phyloP scores from a whole-genome alignment of 331 rosid species.

The Pyrus hybrid region DNA sequence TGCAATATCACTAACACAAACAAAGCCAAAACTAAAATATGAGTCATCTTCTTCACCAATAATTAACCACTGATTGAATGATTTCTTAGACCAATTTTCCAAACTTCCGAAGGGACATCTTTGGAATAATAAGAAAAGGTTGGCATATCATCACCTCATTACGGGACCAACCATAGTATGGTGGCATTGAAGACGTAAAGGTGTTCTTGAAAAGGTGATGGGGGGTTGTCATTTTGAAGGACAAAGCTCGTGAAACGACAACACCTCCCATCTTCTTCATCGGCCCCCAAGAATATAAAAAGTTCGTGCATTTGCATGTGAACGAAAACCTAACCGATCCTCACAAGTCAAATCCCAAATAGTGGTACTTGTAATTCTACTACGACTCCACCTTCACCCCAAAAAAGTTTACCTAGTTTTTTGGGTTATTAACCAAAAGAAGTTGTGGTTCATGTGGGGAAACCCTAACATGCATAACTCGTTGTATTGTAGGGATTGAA shows the following conservation, averaged over 20 bases:
- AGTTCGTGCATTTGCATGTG: conserved; percentile 39
- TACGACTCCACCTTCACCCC: background rate
- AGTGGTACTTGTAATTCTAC: background rate
- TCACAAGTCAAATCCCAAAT: conserved; percentile 20
- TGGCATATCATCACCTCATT: background rate
- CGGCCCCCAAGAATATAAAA: conserved; percentile 2
- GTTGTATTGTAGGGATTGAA: background rate
- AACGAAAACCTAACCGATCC: conserved; percentile 32
- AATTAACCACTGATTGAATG: background rate
- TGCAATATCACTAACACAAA: background rate
- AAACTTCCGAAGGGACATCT: background rate
- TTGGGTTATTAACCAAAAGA: background rate
- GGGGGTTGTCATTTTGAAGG: background rate
- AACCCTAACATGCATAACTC: background rate
- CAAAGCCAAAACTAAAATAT: background rate
- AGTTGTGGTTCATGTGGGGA: background rate
- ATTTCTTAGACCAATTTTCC: background rate
- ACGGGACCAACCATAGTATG: conserved; percentile 20
- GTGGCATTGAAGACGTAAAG: conserved; percentile 41
- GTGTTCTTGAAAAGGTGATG: conserved; percentile 24
- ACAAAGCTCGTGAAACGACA: conserved; percentile 28
- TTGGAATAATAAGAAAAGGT: background rate
- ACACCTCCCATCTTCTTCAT: conserved; percentile 2
- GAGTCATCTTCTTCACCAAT: background rate
- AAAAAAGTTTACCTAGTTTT: background rate